Conservation (phyloP, 306 rosid genomes). For the Trifolium pratense region DNA sequence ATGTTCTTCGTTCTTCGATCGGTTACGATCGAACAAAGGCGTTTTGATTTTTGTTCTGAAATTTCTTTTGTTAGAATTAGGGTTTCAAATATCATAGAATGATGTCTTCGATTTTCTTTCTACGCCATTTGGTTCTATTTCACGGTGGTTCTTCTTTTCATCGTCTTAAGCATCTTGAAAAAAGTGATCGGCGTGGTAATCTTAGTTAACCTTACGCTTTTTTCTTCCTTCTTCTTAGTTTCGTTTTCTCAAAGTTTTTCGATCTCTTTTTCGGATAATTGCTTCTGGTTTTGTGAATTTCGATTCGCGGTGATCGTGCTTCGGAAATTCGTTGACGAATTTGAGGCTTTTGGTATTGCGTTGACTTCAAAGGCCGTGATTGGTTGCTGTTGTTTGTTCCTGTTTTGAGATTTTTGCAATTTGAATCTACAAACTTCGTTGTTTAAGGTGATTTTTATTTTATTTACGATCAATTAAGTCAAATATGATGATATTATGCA, state of each 20-base stretch:
- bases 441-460: slow-evolving; percentile 33
- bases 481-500: neutral
- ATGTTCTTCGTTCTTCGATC: slow-evolving; percentile 23
- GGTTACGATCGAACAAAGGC: slow-evolving; percentile 32
- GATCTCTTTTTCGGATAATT: slow-evolving; percentile 12
- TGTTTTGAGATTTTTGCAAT: neutral
- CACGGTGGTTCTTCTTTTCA: slow-evolving; percentile 69
- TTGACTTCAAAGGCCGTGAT: slow-evolving; percentile 3
- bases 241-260: slow-evolving; percentile 9
- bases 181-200: slow-evolving; percentile 89
- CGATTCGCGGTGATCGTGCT: slow-evolving; percentile 5
- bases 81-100: slow-evolving; percentile 71
- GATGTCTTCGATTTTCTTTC: slow-evolving; percentile 70
- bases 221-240: neutral
- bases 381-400: slow-evolving; percentile 8
- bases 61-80: slow-evolving; percentile 23
- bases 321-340: slow-evolving; percentile 9
- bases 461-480: neutral
- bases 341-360: slow-evolving; percentile 25
- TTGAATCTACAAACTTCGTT: neutral
- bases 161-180: slow-evolving; percentile 78
- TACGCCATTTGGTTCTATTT: slow-evolving; percentile 50
- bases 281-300: slow-evolving; percentile 27
- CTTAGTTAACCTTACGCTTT: slow-evolving; percentile 70
- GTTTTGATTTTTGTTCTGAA: neutral